Base-by-base conservation (phyloP, 2,329 filamentous ascomycete genomes). In the Alternaria brassicae region DNA sequence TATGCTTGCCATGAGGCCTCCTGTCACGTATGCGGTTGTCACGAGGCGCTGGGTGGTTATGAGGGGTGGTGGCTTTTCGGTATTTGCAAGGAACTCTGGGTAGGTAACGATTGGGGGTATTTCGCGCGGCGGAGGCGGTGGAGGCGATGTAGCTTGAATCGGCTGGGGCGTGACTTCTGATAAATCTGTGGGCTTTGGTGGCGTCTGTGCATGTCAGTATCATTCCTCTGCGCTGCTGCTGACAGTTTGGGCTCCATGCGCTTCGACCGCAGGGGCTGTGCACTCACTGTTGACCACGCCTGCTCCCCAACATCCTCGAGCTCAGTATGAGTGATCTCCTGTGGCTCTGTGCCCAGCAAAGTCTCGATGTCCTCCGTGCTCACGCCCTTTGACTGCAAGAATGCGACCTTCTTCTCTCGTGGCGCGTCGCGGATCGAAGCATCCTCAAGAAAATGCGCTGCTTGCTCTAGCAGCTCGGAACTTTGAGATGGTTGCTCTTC, bases 301-400 rank as follows among this genome's bases (percentile, higher is more conserved):
- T 63, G 61, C 28, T 74, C 71, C 19, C 64, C 71, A 30, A 58
- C 67, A 47, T 68, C 60, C 39, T 65, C 62, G 21, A 74, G 48
- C 40, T 68, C 66, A 12, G 55, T 27, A 6, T 57, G 39, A 9
- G 47, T 50, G 23, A 66, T 53, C 27, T 69, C 62, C n/a, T 61
- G 51, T 30, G 23, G 40, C 15, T 63, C 40, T 23, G 51, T 60
- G 5, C 81, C 62, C 37, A 97, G 79, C 7, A 96, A 81, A 49
- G 81, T 80, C 66, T 91, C 81, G 61, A 96, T 91, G 61, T 94
- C 88, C 30, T 84, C 82, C 4, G 85, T 80, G 3, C 79, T 80
- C 7, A 97, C 80, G 3, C 91, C 91, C 76, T 97, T 97, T 50
- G 86, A 86, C 71, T 88, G 84, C 1, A 97, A 80, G 68, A 97